Evolutionary conservation across 768 basidiomycete genomes (phyloP).

Genomic region (Kwoniella bestiolae): DNA sequence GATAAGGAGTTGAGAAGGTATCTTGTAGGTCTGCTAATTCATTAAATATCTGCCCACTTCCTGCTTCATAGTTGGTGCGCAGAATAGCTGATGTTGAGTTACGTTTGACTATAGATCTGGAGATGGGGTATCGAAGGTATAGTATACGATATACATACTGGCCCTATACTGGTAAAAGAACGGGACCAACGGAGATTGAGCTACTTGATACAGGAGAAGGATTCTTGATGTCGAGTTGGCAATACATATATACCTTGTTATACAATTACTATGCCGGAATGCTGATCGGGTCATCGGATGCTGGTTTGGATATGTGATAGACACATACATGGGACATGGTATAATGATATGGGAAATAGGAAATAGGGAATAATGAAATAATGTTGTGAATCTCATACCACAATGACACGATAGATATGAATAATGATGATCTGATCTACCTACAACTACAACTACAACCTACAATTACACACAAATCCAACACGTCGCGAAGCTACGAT

Average conservation of each 20-base stretch:
- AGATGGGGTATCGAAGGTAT: slow-evolving; percentile 69
- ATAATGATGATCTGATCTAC: too few relatives aligned
- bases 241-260: too few relatives aligned
- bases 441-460: too few relatives aligned
- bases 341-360: slow-evolving; percentile 10
- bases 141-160: slow-evolving; percentile 38
- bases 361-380: not conserved
- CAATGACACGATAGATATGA: not conserved
- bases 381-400: not conserved
- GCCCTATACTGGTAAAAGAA: slow-evolving; percentile 33
- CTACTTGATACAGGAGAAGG: not conserved
- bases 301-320: too few relatives aligned
- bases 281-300: too few relatives aligned
- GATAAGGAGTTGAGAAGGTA: slow-evolving; percentile 75
- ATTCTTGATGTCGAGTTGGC: too few relatives aligned
- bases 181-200: slow-evolving; percentile 27
- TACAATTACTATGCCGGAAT: too few relatives aligned
- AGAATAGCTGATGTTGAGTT: not conserved
- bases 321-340: not conserved
- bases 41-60: not conserved
- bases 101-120: slow-evolving; percentile 63
- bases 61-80: not conserved
- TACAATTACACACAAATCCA: too few relatives aligned
- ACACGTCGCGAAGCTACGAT: too few relatives aligned
- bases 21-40: slow-evolving; percentile 62